Evolutionary conservation across 2,329 filamentous ascomycete species (phyloP).

Genomic region (Monilinia aucupariae): DNA sequence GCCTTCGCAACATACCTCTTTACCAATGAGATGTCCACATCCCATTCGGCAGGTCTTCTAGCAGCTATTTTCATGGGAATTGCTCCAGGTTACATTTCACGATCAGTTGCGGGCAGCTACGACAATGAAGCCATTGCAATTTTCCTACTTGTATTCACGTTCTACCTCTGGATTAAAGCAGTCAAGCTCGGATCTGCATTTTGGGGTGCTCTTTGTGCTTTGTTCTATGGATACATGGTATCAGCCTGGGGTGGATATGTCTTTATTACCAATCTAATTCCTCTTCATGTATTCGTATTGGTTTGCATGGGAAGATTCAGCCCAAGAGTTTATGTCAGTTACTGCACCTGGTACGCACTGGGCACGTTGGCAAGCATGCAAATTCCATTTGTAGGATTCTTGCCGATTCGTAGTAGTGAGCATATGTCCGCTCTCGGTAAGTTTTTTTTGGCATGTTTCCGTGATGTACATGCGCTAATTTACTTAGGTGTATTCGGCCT

Average conservation of each 20-base stretch:
- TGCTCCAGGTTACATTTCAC: constrained; percentile 92
- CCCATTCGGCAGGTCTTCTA: constrained; percentile 87
- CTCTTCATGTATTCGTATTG: constrained; percentile 87
- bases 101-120: constrained; percentile 96
- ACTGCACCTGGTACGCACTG: constrained; percentile 96
- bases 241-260: constrained; percentile 99
- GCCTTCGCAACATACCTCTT: constrained; percentile 90
- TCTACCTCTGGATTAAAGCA: constrained; percentile 98
- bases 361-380: constrained; percentile 98
- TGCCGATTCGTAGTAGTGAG: constrained; percentile 93
- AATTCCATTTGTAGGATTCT: constrained; percentile 96
- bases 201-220: constrained; percentile 88
- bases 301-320: constrained; percentile 97
- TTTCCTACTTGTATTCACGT: constrained; percentile 96
- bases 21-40: constrained; percentile 95
- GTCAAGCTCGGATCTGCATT: constrained; percentile 94
- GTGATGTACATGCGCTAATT: constrained; percentile 10
- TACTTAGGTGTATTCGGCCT: constrained; percentile 82
- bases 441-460: constrained; percentile 32
- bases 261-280: constrained; percentile 97
- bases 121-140: constrained; percentile 99
- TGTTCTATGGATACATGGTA: constrained; percentile 99
- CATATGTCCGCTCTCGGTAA: constrained; percentile 94
- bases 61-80: constrained; percentile 97
- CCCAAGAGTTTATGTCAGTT: constrained; percentile 88